A percentile compares a stretch with the other conserved stretches of the same genome.
Evolutionary conservation across 2,329 filamentous ascomycete genomes (phyloP).

Genomic region (Raffaelea ambrosiae): DNA sequence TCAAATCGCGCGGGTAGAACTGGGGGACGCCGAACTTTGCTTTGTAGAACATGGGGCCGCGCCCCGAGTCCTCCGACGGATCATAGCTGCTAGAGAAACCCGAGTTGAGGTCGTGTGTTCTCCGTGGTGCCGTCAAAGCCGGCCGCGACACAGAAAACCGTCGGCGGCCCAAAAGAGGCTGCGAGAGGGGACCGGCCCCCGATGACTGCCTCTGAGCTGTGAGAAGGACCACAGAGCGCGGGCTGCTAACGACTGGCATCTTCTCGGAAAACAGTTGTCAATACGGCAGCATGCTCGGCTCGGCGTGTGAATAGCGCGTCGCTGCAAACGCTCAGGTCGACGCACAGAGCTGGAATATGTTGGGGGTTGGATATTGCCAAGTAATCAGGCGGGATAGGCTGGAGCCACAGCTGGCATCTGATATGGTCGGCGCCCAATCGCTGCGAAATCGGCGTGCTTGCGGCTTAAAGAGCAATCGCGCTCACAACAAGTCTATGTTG

Average conservation of each 20-base stretch:
- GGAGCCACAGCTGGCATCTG: not conserved
- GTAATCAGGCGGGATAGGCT: not conserved
- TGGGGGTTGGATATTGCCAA: not conserved
- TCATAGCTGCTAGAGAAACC: conserved; percentile 54
- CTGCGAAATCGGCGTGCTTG: not conserved
- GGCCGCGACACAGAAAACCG: conserved; percentile 21
- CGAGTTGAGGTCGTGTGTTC: conserved; percentile 43
- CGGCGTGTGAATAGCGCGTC: not conserved
- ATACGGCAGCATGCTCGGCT: conserved; percentile 3
- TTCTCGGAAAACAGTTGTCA: not conserved
- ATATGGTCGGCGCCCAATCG: not conserved
- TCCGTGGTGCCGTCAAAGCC: conserved; percentile 24
- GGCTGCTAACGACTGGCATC: conserved; percentile 11
- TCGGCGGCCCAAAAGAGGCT: conserved; percentile 5
- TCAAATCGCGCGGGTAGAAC: conserved; percentile 62
- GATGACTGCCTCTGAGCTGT: not conserved
- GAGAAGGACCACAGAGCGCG: conserved; percentile 7
- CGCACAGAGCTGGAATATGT: not conserved
- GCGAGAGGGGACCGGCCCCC: not conserved
- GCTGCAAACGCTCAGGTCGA: too few relatives aligned
- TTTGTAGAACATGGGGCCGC: conserved; percentile 53
- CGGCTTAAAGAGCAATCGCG: too few relatives aligned
- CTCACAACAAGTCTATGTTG: too few relatives aligned
- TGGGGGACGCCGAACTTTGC: conserved; percentile 49
- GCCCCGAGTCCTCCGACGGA: conserved; percentile 40